Percentiles rank a stretch among this genome's conserved stretches.
These are phyloP conservation scores for Picea sitchensis DNA, from an alignment of 75 land plant genomes.

Conservation along the genomic window DNA sequence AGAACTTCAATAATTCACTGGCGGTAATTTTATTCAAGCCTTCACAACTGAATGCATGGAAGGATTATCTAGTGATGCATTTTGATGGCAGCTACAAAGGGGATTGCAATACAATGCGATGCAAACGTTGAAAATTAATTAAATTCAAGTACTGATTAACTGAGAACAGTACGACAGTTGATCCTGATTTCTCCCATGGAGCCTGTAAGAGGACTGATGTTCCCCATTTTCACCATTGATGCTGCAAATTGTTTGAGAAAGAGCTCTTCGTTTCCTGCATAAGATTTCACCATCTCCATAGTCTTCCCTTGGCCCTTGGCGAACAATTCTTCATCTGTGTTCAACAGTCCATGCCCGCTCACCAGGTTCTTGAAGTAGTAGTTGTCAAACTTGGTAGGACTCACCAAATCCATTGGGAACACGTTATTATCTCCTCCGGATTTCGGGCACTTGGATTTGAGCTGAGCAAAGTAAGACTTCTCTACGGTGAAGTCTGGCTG, in stretches of 20 bases:
- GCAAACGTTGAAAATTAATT: no score
- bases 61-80: no score
- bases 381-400: conserved; percentile 65
- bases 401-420: conserved; percentile 49
- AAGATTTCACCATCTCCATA: conserved; percentile 40
- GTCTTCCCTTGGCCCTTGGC: conserved; percentile 22
- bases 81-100: no score
- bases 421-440: conserved; percentile 61
- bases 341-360: conserved; percentile 46
- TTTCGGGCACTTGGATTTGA: conserved; percentile 46
- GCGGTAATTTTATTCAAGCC: no score
- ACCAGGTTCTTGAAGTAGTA: conserved; percentile 61
- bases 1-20: no score
- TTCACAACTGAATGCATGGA: no score
- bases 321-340: conserved; percentile 50
- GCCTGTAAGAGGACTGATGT: conserved; percentile 13
- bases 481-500: conserved; percentile 46
- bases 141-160: no score
- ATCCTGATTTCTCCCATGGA: conserved; percentile 23
- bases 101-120: no score
- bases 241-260: conserved; percentile 63
- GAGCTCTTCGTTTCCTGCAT: conserved; percentile 37
- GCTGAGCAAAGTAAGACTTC: conserved; percentile 24
- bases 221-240: conserved; percentile 67
- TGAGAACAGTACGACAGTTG: conserved; percentile 11